Conservation (phyloP, 2,329 filamentous ascomycete genomes). For the Pseudogymnoascus verrucosus region DNA sequence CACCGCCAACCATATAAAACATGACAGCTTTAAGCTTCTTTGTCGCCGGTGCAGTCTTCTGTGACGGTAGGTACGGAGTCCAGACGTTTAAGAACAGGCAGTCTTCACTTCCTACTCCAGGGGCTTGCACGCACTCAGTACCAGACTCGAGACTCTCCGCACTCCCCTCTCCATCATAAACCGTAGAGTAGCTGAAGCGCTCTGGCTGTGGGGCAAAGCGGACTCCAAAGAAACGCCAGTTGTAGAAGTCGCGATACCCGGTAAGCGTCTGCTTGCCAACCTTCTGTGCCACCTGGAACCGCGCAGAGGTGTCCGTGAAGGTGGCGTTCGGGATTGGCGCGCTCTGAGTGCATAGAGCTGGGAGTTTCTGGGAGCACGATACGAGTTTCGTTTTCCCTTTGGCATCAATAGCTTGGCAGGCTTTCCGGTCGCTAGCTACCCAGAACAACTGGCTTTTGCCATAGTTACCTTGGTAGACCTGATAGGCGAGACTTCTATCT, state of each 20-base stretch:
- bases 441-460: constrained; percentile 18
- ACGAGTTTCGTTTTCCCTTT: constrained; percentile 25
- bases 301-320: constrained; percentile 29
- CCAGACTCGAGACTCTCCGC: constrained; percentile 38
- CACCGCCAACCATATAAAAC: constrained; percentile 25
- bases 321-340: constrained; percentile 28
- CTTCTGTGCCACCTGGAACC: constrained; percentile 31
- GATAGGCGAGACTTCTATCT: constrained; percentile 15
- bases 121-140: constrained; percentile 36
- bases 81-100: constrained; percentile 30
- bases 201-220: constrained; percentile 20
- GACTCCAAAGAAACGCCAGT: constrained; percentile 30
- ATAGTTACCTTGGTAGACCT: constrained; percentile 16
- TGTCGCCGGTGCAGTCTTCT: constrained; percentile 38
- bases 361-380: constrained; percentile 28
- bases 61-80: constrained; percentile 28
- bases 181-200: constrained; percentile 31
- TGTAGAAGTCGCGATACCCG: constrained; percentile 45
- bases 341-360: constrained; percentile 42
- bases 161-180: constrained; percentile 37
- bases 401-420: constrained; percentile 15
- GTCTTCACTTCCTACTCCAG: constrained; percentile 27
- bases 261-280: constrained; percentile 37
- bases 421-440: constrained; percentile 14
- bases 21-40: constrained; percentile 27